These are phyloP conservation scores for Neurospora sp. DNA, from an alignment of 495 filamentous ascomycete genomes.

Conservation along the genomic window DNA sequence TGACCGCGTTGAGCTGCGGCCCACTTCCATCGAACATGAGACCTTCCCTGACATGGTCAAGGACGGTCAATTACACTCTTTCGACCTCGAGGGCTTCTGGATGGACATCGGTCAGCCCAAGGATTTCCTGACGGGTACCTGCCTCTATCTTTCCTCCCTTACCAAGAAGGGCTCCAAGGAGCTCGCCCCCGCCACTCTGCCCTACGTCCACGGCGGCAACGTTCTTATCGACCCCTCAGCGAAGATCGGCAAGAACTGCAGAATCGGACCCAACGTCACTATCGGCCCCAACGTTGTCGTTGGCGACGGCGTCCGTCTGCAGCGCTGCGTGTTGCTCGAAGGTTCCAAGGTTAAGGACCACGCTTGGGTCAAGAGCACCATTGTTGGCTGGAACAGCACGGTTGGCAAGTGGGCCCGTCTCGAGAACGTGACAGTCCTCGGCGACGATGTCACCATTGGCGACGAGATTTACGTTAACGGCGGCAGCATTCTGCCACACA, in stretches of 20 bases:
- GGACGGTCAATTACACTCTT: constrained; percentile 91
- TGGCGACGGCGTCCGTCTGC: constrained; percentile 88
- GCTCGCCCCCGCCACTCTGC: constrained; percentile 61
- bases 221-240: constrained; percentile 92
- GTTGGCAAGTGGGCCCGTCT: constrained; percentile 93
- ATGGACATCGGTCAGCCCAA: constrained; percentile 99
- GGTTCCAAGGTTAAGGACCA: constrained; percentile 96
- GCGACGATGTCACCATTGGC: constrained; percentile 97
- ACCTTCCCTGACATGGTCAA: constrained; percentile 92
- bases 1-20: constrained; percentile 85
- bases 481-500: constrained; percentile 91
- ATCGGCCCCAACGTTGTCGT: constrained; percentile 93
- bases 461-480: constrained; percentile 99
- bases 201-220: constrained; percentile 89
- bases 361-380: constrained; percentile 98
- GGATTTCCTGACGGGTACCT: constrained; percentile 95
- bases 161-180: constrained; percentile 86
- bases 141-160: constrained; percentile 89
- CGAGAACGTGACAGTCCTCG: constrained; percentile 94
- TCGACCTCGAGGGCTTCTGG: constrained; percentile 98
- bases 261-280: constrained; percentile 94
- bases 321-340: constrained; percentile 83
- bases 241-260: constrained; percentile 97
- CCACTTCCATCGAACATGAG: constrained; percentile 99
- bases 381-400: constrained; percentile 97